phyloP scores from a whole-genome alignment of 2,329 filamentous ascomycete genomes.

The Colletotrichum gigasporum region DNA sequence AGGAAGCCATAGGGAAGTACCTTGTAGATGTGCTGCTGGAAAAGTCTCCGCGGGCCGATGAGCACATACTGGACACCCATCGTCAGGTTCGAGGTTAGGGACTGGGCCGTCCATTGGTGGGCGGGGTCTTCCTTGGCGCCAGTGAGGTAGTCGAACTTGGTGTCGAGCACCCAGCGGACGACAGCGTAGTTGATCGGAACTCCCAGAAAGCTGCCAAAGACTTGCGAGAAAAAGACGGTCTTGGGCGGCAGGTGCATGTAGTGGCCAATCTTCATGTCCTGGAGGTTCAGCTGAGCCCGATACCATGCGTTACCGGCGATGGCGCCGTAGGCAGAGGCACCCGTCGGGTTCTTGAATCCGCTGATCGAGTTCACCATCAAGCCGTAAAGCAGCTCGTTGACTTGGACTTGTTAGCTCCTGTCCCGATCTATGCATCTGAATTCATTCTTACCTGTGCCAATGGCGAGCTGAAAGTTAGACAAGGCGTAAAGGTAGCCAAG shows the following conservation, averaged over 20 bases:
- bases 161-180: constrained; percentile 67
- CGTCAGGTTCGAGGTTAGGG: constrained; percentile 59
- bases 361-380: constrained; percentile 63
- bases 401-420: not conserved
- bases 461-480: constrained; percentile 58
- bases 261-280: constrained; percentile 57
- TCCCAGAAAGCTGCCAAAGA: constrained; percentile 67
- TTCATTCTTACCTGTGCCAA: constrained; percentile 20
- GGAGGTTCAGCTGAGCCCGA: constrained; percentile 64
- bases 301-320: constrained; percentile 72
- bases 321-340: constrained; percentile 65
- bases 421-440: too few species aligned
- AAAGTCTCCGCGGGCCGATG: constrained; percentile 54
- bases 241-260: constrained; percentile 67
- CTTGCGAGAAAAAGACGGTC: constrained; percentile 68
- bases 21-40: constrained; percentile 56
- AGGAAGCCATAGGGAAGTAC: constrained; percentile 64
- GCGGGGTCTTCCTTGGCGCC: constrained; percentile 61
- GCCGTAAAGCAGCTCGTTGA: constrained; percentile 68
- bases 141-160: constrained; percentile 64
- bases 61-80: constrained; percentile 69
- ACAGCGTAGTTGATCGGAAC: constrained; percentile 70
- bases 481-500: constrained; percentile 68
- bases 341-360: constrained; percentile 60
- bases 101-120: constrained; percentile 70